phyloP scores from a whole-genome alignment of 2,329 filamentous ascomycete species.

The Exophiala alcalophila region DNA sequence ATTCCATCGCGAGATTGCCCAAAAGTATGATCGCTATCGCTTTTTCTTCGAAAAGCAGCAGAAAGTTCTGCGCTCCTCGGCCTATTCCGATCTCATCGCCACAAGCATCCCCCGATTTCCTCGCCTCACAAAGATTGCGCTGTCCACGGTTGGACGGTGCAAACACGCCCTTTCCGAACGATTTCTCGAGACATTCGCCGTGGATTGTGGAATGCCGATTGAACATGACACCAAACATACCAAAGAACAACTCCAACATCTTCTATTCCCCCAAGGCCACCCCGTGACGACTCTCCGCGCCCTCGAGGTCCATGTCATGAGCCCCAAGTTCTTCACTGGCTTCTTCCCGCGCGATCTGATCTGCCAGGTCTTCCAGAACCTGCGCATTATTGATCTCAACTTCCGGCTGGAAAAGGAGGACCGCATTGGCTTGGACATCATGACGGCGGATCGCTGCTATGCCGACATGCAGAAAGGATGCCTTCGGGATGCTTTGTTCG shows the following conservation, averaged over 20 bases:
- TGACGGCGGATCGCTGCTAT: constrained; percentile 18
- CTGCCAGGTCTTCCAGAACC: constrained; percentile 19
- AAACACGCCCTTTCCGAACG: constrained; percentile 26
- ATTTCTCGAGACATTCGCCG: constrained; percentile 26
- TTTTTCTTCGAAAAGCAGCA: constrained; percentile 24
- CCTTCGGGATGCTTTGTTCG: constrained; percentile 20
- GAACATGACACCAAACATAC: constrained; percentile 23
- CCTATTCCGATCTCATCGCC: constrained; percentile 15
- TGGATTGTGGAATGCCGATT: constrained; percentile 26
- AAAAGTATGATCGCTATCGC: constrained; percentile 25
- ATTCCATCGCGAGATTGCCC: constrained; percentile 19
- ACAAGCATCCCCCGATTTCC: constrained; percentile 22
- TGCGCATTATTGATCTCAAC: constrained; percentile 22
- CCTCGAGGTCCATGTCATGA: constrained; percentile 23
- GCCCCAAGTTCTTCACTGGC: constrained; percentile 28
- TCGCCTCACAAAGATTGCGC: constrained; percentile 22
- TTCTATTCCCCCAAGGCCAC: constrained; percentile 21
- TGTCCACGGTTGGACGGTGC: constrained; percentile 27
- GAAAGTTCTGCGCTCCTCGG: constrained; percentile 16
- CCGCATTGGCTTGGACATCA: constrained; percentile 7
- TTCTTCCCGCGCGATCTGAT: constrained; percentile 16
- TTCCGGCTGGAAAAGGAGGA: constrained; percentile 26
- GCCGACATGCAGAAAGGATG: constrained; percentile 21
- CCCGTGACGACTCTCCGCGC: constrained; percentile 14
- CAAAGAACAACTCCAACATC: constrained; percentile 26